Percentiles rank a stretch among this genome's conserved stretches.
Conservation (phyloP, 306 rosid species). For the Quercus dentata region DNA sequence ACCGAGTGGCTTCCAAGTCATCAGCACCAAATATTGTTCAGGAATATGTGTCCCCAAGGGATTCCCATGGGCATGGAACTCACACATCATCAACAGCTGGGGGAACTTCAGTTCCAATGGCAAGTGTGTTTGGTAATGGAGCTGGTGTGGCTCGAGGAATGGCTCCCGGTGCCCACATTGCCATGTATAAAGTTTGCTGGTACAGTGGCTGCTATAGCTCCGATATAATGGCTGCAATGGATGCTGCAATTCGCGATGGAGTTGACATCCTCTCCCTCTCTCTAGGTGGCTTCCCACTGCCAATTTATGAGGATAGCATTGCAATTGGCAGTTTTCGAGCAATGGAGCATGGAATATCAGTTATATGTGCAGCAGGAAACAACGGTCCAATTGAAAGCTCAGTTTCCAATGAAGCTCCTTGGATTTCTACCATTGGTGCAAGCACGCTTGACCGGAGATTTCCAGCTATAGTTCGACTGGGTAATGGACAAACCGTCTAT, state of each 20-base stretch:
- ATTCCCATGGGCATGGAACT: slow-evolving; percentile 86
- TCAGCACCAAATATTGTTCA: slow-evolving; percentile 31
- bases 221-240: slow-evolving; percentile 87
- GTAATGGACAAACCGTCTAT: slow-evolving; percentile 54
- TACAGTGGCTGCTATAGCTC: slow-evolving; percentile 85
- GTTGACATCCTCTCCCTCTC: slow-evolving; percentile 87
- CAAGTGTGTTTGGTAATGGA: slow-evolving; percentile 70
- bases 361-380: slow-evolving; percentile 86
- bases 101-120: slow-evolving; percentile 58
- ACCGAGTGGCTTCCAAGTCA: slow-evolving; percentile 44
- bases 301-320: slow-evolving; percentile 71
- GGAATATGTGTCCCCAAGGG: slow-evolving; percentile 80
- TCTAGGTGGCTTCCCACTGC: slow-evolving; percentile 77
- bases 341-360: slow-evolving; percentile 77
- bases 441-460: slow-evolving; percentile 78
- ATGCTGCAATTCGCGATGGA: slow-evolving; percentile 74
- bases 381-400: slow-evolving; percentile 77
- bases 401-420: slow-evolving; percentile 91
- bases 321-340: slow-evolving; percentile 92
- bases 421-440: slow-evolving; percentile 86
- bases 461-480: slow-evolving; percentile 66
- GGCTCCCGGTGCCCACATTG: slow-evolving; percentile 86
- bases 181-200: slow-evolving; percentile 92
- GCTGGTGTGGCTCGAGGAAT: slow-evolving; percentile 83
- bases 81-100: slow-evolving; percentile 87